Evolutionary conservation across 305 asterid genomes (phyloP).

Genomic region (Petunia hybrid): DNA sequence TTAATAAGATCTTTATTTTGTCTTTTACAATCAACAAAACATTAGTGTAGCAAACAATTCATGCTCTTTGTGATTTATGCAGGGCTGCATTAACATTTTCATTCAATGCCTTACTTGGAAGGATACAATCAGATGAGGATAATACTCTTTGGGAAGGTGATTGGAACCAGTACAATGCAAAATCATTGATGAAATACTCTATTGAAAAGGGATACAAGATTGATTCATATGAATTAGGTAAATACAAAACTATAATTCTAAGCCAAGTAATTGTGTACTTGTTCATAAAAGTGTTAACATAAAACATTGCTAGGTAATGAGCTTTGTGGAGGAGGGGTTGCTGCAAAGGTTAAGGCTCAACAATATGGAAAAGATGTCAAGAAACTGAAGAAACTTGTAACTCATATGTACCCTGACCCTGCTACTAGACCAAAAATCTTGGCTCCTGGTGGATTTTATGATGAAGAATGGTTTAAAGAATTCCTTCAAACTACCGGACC

Average conservation of each 20-base stretch:
- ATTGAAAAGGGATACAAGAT: slow-evolving; percentile 67
- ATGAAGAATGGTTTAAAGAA: slow-evolving; percentile 61
- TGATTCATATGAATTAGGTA: slow-evolving; percentile 87
- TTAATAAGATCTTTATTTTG: too few relatives aligned
- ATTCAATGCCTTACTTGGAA: slow-evolving; percentile 75
- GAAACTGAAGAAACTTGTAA: slow-evolving; percentile 54
- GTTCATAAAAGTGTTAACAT: neutral
- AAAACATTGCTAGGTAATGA: slow-evolving; percentile 64
- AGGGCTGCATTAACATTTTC: slow-evolving; percentile 72
- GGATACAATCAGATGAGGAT: slow-evolving; percentile 36
- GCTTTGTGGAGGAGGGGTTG: slow-evolving; percentile 64
- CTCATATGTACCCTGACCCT: slow-evolving; percentile 50
- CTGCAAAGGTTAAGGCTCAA: slow-evolving; percentile 60
- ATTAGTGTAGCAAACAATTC: neutral
- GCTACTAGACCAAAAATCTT: slow-evolving; percentile 55
- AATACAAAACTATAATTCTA: neutral
- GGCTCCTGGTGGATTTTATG: slow-evolving; percentile 82
- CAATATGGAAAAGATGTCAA: slow-evolving; percentile 69
- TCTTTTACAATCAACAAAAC: too few relatives aligned
- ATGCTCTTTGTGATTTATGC: slow-evolving; percentile 18
- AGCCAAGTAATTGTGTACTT: neutral
- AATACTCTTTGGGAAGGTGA: slow-evolving; percentile 58
- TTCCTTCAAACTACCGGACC: slow-evolving; percentile 67
- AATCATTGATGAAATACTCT: slow-evolving; percentile 65
- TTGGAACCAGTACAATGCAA: slow-evolving; percentile 68